phyloP scores from a whole-genome alignment of 768 basidiomycete species.

The Myochromella boudieri region DNA sequence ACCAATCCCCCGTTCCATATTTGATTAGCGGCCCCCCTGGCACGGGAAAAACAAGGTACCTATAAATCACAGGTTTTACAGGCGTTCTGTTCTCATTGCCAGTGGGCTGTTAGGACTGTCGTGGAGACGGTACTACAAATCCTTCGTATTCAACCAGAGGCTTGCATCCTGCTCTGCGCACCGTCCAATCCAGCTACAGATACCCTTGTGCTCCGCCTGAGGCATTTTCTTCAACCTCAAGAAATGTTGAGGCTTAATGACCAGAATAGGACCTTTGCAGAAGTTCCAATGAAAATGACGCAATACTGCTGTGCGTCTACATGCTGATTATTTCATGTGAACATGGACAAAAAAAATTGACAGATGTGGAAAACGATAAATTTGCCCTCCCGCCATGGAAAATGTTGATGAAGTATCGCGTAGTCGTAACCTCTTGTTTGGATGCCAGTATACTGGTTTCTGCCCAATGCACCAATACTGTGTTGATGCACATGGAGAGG shows the following conservation, averaged over 20 bases:
- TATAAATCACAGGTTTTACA: not conserved
- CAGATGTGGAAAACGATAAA: slow-evolving; percentile 46
- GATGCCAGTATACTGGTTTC: slow-evolving; percentile 44
- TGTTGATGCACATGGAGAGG: slow-evolving; percentile 39
- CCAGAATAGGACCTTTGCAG: slow-evolving; percentile 48
- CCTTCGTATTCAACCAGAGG: slow-evolving; percentile 44
- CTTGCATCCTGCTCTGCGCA: slow-evolving; percentile 48
- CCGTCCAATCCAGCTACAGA: slow-evolving; percentile 54
- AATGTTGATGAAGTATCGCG: slow-evolving; percentile 43
- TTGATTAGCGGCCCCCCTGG: slow-evolving; percentile 52
- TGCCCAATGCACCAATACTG: slow-evolving; percentile 44
- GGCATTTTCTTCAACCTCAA: slow-evolving; percentile 34
- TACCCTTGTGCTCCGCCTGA: slow-evolving; percentile 42
- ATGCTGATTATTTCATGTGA: not conserved
- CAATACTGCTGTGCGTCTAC: slow-evolving; percentile 51
- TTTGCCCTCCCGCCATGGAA: slow-evolving; percentile 48
- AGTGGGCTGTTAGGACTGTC: slow-evolving; percentile 46
- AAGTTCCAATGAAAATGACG: slow-evolving; percentile 43
- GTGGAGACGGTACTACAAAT: slow-evolving; percentile 51
- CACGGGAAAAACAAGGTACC: slow-evolving; percentile 51
- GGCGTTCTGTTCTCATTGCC: not conserved
- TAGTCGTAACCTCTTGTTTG: slow-evolving; percentile 46
- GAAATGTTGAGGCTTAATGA: slow-evolving; percentile 51
- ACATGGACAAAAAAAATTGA: not conserved
- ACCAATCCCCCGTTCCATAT: slow-evolving; percentile 46